phyloP scores from a whole-genome alignment of 176 grass and related monocot species.

The Puya raimondii region DNA sequence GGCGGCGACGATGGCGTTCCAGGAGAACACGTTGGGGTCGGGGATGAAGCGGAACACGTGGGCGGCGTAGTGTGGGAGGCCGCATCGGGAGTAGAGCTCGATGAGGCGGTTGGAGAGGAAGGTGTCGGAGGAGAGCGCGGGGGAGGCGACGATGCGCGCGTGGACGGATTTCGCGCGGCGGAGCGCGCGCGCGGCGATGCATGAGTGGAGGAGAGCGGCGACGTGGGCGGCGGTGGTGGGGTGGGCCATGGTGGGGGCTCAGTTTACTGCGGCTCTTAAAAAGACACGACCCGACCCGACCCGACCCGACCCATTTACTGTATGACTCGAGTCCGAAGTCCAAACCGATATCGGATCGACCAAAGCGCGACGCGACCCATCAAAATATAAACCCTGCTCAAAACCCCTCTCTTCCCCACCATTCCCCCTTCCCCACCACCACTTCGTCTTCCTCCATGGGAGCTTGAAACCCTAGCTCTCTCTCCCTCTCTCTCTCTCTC shows the following conservation, averaged over 20 bases:
- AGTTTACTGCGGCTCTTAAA: too few species aligned
- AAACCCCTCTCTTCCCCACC: background rate
- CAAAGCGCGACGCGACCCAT: background rate
- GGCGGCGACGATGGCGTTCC: slow-evolving; percentile 48
- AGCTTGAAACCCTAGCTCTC: background rate
- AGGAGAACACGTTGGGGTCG: slow-evolving; percentile 63
- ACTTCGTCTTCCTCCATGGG: background rate
- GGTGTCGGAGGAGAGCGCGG: slow-evolving; percentile 51
- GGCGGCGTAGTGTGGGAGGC: slow-evolving; percentile 41
- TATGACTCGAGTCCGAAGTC: too few species aligned
- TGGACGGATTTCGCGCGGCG: slow-evolving; percentile 33
- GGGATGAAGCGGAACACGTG: slow-evolving; percentile 40
- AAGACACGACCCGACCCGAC: too few species aligned
- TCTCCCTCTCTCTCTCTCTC: background rate
- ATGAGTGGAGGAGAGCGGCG: slow-evolving; percentile 23
- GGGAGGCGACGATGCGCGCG: slow-evolving; percentile 47
- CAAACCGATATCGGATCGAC: background rate
- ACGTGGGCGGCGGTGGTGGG: slow-evolving; percentile 9
- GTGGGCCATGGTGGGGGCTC: slow-evolving; percentile 8
- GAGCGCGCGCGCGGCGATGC: slow-evolving; percentile 21
- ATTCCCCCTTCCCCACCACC: background rate
- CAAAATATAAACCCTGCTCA: slow-evolving; percentile 21
- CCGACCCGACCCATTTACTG: too few species aligned
- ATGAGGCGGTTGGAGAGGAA: slow-evolving; percentile 89
- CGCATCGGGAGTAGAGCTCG: slow-evolving; percentile 70